These are phyloP conservation scores for Cyclostephanos tholiformis DNA, from an alignment of 108 stramenopile genomes.

Conservation along the genomic window DNA sequence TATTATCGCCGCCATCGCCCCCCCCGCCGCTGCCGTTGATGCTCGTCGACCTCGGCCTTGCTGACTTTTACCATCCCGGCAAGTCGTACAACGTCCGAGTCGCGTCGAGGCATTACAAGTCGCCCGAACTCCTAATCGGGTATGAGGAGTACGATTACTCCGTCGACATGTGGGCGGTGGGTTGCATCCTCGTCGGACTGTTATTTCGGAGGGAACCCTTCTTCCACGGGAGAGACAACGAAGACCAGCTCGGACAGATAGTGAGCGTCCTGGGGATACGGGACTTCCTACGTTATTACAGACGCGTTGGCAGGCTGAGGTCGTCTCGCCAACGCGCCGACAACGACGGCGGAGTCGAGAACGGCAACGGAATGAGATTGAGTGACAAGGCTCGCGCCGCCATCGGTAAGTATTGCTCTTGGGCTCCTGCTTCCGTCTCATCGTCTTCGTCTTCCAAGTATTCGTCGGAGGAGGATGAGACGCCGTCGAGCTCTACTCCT, in stretches of 20 bases:
- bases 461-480: slow-evolving; percentile 17
- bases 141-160: slow-evolving; percentile 79
- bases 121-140: slow-evolving; percentile 88
- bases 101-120: slow-evolving; percentile 91
- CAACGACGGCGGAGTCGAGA: neutral
- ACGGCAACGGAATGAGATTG: slow-evolving; percentile 51
- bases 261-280: slow-evolving; percentile 72
- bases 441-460: slow-evolving; percentile 24
- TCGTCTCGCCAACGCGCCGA: neutral
- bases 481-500: neutral
- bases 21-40: slow-evolving; percentile 60
- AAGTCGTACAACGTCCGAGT: slow-evolving; percentile 89
- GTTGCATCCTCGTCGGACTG: slow-evolving; percentile 84
- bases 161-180: slow-evolving; percentile 87
- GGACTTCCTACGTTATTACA: slow-evolving; percentile 65
- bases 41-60: slow-evolving; percentile 91
- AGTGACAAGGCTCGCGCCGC: slow-evolving; percentile 39
- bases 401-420: slow-evolving; percentile 45
- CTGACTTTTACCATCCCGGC: slow-evolving; percentile 90
- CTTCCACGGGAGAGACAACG: slow-evolving; percentile 83
- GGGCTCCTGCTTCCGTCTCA: slow-evolving; percentile 10
- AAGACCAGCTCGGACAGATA: slow-evolving; percentile 83
- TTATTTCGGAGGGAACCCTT: slow-evolving; percentile 81
- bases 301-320: slow-evolving; percentile 3
- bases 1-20: neutral